Percentiles rank a stretch among this genome's conserved stretches.
Evolutionary conservation across 768 basidiomycete species (phyloP).

Genomic region (Amanita rimosa): DNA sequence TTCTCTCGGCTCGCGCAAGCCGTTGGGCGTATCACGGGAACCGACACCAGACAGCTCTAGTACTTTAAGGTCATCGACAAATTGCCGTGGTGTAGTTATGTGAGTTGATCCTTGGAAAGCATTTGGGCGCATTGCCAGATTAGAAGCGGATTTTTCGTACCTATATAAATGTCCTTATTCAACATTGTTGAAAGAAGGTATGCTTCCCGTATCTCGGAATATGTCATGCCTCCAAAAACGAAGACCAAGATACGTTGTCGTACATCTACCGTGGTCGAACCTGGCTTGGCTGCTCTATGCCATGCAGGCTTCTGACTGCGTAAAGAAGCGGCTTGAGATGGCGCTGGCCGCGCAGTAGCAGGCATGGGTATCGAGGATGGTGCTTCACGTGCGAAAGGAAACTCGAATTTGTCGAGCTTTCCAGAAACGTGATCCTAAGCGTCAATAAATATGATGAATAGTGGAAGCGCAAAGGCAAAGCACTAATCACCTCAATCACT

Average conservation of each 20-base stretch:
- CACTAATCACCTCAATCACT: conserved; percentile 61
- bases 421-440: conserved; percentile 70
- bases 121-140: neutral
- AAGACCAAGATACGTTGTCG: conserved; percentile 81
- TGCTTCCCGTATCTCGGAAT: conserved; percentile 86
- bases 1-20: conserved; percentile 37
- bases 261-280: conserved; percentile 33
- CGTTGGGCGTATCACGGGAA: conserved; percentile 60
- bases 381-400: conserved; percentile 85
- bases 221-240: conserved; percentile 91
- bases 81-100: conserved; percentile 67
- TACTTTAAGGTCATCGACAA: conserved; percentile 79
- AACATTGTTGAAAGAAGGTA: conserved; percentile 67
- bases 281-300: conserved; percentile 59
- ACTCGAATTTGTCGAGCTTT: conserved; percentile 65
- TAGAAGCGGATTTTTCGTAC: conserved; percentile 26
- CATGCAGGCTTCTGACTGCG: conserved; percentile 85
- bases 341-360: conserved; percentile 35
- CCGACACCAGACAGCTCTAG: conserved; percentile 85
- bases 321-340: conserved; percentile 59
- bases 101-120: conserved; percentile 76
- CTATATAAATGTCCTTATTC: conserved; percentile 87
- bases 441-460: neutral
- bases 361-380: conserved; percentile 40
- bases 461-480: neutral